Evolutionary conservation across 176 grass and related monocot species (phyloP).

Genomic region (Olyra latifolia): DNA sequence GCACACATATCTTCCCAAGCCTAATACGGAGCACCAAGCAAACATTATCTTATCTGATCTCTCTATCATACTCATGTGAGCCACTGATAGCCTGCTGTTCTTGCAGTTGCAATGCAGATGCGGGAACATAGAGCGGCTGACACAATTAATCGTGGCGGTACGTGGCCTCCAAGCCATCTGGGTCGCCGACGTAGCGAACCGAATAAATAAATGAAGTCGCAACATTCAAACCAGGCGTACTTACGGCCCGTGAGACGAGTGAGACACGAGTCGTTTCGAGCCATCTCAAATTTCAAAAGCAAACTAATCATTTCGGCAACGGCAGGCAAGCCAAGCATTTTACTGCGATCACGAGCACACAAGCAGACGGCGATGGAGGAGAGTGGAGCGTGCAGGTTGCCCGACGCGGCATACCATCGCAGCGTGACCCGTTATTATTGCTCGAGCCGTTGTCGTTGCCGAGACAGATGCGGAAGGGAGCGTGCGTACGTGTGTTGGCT

Average conservation of each 20-base stretch:
- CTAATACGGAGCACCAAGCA: not conserved
- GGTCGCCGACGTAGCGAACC: not conserved
- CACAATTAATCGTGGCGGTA: too few species aligned
- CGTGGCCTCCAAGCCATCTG: not conserved
- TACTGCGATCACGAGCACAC: constrained; percentile 26
- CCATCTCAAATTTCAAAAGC: not conserved
- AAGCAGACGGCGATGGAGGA: not conserved
- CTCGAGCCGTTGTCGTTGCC: not conserved
- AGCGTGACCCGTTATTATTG: not conserved
- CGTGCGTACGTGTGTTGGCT: not conserved
- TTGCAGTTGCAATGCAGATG: not conserved
- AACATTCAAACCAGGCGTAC: not conserved
- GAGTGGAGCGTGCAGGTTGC: not conserved
- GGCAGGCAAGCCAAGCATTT: not conserved
- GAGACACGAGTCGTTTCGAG: not conserved
- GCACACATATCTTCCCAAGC: not conserved
- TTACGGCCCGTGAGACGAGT: not conserved
- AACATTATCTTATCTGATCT: not conserved
- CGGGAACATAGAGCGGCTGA: not conserved
- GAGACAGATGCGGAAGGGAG: not conserved
- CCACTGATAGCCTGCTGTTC: not conserved
- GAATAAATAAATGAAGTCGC: not conserved
- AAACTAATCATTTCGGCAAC: not conserved
- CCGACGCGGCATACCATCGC: not conserved
- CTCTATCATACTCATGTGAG: not conserved